Evolutionary conservation across 257 asterid species (phyloP).

Genomic region (Solanum chaucha): DNA sequence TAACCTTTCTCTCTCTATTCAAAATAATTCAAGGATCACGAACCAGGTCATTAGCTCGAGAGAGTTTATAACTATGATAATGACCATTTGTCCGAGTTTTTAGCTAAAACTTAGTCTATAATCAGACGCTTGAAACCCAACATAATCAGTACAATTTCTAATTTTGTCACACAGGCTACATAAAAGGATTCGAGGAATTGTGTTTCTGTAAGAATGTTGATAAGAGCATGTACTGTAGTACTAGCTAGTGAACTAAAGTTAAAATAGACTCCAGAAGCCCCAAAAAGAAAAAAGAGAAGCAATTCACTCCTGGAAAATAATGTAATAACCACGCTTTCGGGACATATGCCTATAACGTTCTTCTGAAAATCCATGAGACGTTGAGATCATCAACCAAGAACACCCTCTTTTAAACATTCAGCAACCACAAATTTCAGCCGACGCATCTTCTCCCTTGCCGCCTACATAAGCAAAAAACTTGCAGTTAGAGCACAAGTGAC

Average conservation of each 20-base stretch:
- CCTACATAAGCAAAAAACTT: constrained; percentile 35
- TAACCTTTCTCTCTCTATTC: background rate
- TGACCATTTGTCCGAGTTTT: background rate
- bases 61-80: background rate
- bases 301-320: background rate
- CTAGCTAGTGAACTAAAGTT: background rate
- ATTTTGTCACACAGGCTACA: background rate
- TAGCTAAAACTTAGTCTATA: background rate
- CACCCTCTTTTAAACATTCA: constrained; percentile 38
- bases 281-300: background rate
- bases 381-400: constrained; percentile 20
- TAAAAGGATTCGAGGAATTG: background rate
- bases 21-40: background rate
- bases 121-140: background rate
- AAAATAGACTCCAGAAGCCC: background rate
- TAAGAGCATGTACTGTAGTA: background rate
- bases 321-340: background rate
- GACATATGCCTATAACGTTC: background rate
- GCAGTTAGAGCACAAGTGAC: background rate
- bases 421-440: constrained; percentile 60
- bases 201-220: background rate
- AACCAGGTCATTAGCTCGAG: background rate
- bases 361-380: background rate
- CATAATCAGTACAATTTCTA: background rate
- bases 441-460: constrained; percentile 61